Percentiles rank a stretch among this genome's conserved stretches.
These are phyloP conservation scores for Phytopythium chamaehyphon DNA, from an alignment of 352 stramenopile genomes.

Conservation along the genomic window DNA sequence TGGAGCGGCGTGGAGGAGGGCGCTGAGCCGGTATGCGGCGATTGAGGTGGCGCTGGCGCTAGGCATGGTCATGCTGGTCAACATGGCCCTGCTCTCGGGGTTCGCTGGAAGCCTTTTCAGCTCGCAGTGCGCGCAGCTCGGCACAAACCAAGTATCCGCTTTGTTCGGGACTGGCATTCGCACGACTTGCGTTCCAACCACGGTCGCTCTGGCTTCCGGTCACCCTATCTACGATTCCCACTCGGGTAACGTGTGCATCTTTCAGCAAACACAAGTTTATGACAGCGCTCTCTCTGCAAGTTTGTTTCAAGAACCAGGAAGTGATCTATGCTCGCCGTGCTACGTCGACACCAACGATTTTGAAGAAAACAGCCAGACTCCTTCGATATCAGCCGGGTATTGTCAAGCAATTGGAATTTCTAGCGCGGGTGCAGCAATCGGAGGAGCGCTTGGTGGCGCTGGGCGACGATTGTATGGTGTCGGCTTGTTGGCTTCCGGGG, in stretches of 20 bases:
- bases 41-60: constrained; percentile 84
- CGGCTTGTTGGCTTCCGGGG: constrained; percentile 87
- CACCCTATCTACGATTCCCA: constrained; percentile 58
- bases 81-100: constrained; percentile 84
- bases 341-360: constrained; percentile 29
- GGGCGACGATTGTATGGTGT: constrained; percentile 86
- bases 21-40: constrained; percentile 80
- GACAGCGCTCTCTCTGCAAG: constrained; percentile 1
- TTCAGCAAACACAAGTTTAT: constrained; percentile 15
- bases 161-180: constrained; percentile 49
- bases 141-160: constrained; percentile 44
- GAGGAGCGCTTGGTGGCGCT: constrained; percentile 49
- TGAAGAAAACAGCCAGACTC: neutral
- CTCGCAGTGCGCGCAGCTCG: constrained; percentile 39
- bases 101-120: constrained; percentile 91
- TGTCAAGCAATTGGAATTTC: constrained; percentile 81
- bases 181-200: constrained; percentile 57
- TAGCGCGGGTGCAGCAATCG: constrained; percentile 60
- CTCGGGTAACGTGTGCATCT: constrained; percentile 47
- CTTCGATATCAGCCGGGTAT: constrained; percentile 29
- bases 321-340: constrained; percentile 32
- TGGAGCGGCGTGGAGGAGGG: neutral
- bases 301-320: constrained; percentile 3
- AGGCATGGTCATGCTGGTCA: constrained; percentile 89
- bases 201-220: constrained; percentile 43